Base-by-base conservation (phyloP, 1,139 yeast genomes). In the Tardiomyces digboiensis region DNA sequence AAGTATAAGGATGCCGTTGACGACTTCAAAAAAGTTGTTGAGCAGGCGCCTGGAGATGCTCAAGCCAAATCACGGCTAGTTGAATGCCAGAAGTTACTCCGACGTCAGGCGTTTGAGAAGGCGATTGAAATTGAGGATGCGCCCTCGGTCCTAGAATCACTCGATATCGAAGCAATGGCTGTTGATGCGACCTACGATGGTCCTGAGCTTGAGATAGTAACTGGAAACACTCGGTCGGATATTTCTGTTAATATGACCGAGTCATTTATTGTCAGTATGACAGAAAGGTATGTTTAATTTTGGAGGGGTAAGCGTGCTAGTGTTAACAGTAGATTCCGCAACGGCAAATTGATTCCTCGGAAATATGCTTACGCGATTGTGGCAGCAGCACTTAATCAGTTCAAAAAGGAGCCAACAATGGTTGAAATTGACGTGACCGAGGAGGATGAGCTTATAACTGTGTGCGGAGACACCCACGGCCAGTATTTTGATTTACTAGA, bases 401-500 rank as follows among this genome's bases (percentile, higher is more conserved):
- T 89, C 53, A 70, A 67, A 47, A 52, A 68, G 2, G 97, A 89
- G 59, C 75, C 80, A 7, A 74, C 95, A 1, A 69, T 89, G 74
- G 84, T 82, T 22, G 97, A 91, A 57, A 61, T 88, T 21, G 66
- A 71, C 6, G 67, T 80, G 39, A 69, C 71, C 2, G 57, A 66
- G 20, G 64, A 65, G 33, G 58, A 59, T 19, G 62, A 61, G 14
- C 50, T 52, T 19, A 70, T 93, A 40, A 87, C 97, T 1, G 84
- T 91, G 10, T 93, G 95, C 53, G 99, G 99, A 52, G 99, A 91
- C 61, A 91, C 97, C 0, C 99, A 91, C 60, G 99, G 99, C 36
- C 98, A 91, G 63, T 88, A 84, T 60, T 91, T 76, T 58, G 98
- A 91, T 60, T 78, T 91, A 42, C 67, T 89, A 57, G 83, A 89